Conservation (phyloP, 2,329 filamentous ascomycete genomes). For the Dactylellina cionopaga region DNA sequence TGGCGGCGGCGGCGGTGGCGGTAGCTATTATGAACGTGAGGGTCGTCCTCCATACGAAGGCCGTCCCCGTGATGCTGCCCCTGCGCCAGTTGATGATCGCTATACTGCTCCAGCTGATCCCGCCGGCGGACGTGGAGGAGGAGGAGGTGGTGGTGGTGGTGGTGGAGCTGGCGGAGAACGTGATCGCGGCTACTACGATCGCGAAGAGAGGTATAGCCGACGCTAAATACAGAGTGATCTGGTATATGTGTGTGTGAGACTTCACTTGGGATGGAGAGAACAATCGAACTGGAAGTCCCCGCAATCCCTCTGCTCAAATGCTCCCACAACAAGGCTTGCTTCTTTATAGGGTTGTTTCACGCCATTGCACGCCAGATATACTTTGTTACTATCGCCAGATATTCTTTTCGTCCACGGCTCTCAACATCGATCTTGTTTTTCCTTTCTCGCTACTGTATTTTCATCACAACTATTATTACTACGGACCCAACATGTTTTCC, state of each 20-base stretch:
- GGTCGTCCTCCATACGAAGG: constrained; percentile 58
- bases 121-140: constrained; percentile 59
- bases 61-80: constrained; percentile 58
- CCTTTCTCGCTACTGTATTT: constrained; percentile 48
- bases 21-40: constrained; percentile 68
- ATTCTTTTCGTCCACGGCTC: constrained; percentile 25
- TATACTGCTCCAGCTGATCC: constrained; percentile 55
- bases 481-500: constrained; percentile 52
- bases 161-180: too few species aligned
- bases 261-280: constrained; percentile 37
- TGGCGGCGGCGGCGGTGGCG: constrained; percentile 59
- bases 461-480: constrained; percentile 44
- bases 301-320: too few species aligned
- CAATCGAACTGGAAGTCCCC: constrained; percentile 1
- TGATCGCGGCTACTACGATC: constrained; percentile 63
- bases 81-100: constrained; percentile 57
- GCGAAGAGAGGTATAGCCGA: constrained; percentile 56
- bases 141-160: constrained; percentile 58
- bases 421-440: constrained; percentile 36
- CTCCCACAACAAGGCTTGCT: too few species aligned
- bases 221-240: constrained; percentile 46
- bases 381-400: constrained; percentile 15
- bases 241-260: constrained; percentile 50
- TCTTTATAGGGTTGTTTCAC: constrained; percentile 39
- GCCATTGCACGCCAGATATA: constrained; percentile 41